Percentiles rank a stretch among this genome's conserved stretches.
Conservation (phyloP, 2,329 filamentous ascomycete species). For the Fusarium austroafricanum region DNA sequence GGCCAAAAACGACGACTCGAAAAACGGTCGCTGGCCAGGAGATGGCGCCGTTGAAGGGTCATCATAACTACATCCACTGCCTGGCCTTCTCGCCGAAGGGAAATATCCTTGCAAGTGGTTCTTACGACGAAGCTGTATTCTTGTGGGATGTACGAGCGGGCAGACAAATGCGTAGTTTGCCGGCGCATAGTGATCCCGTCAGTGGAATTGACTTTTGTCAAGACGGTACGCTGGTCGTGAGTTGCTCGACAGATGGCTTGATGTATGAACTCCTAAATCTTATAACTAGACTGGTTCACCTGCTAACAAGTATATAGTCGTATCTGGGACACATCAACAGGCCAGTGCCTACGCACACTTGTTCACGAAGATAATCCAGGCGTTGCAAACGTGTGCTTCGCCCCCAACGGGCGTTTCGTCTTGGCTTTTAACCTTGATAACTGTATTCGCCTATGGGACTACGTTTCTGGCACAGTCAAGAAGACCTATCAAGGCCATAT, state of each 20-base stretch:
- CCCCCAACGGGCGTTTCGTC: slow-evolving; percentile 92
- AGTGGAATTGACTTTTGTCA: slow-evolving; percentile 91
- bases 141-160: slow-evolving; percentile 95
- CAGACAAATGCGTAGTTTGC: slow-evolving; percentile 86
- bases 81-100: slow-evolving; percentile 97
- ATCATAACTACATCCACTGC: slow-evolving; percentile 96
- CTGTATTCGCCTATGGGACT: slow-evolving; percentile 93
- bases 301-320: slow-evolving; percentile 62
- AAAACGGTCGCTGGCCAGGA: slow-evolving; percentile 54
- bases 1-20: slow-evolving; percentile 62
- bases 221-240: slow-evolving; percentile 92
- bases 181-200: slow-evolving; percentile 95
- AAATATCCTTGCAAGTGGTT: slow-evolving; percentile 94
- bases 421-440: slow-evolving; percentile 92
- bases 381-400: slow-evolving; percentile 90
- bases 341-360: slow-evolving; percentile 92
- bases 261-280: slow-evolving; percentile 66
- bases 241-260: slow-evolving; percentile 89
- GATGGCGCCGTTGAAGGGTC: slow-evolving; percentile 76
- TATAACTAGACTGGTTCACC: neutral
- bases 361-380: slow-evolving; percentile 96
- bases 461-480: slow-evolving; percentile 87
- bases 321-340: slow-evolving; percentile 95
- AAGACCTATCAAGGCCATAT: slow-evolving; percentile 97
- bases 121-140: slow-evolving; percentile 97